A percentile compares a stretch with the other conserved stretches of the same genome.
Evolutionary conservation across 345 rosid genomes (phyloP).

Genomic region (Syzygium oleosum): DNA sequence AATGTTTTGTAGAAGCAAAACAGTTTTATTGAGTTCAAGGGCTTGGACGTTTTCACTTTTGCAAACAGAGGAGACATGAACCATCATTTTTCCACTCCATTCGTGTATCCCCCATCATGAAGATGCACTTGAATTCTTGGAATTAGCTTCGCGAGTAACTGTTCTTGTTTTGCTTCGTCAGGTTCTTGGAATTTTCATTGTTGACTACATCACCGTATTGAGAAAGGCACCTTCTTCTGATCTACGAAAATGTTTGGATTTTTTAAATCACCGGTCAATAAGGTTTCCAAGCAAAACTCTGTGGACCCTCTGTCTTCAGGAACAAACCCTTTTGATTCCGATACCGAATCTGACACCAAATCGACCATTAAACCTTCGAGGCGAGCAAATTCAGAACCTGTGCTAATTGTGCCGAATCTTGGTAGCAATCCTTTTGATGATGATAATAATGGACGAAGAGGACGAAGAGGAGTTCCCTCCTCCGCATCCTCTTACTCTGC

Average conservation of each 20-base stretch:
- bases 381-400: conserved; percentile 64
- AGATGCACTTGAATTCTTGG: background rate
- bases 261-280: background rate
- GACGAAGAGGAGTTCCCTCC: conserved; percentile 5
- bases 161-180: background rate
- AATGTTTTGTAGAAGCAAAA: background rate
- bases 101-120: background rate
- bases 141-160: background rate
- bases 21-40: background rate
- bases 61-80: background rate
- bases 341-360: conserved; percentile 2
- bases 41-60: background rate
- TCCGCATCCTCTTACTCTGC: conserved; percentile 13
- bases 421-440: background rate
- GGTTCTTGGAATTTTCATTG: background rate
- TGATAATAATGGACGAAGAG: conserved; percentile 8
- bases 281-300: background rate
- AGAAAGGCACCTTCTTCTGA: background rate
- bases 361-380: conserved; percentile 34
- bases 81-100: background rate
- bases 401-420: conserved; percentile 16
- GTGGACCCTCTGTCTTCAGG: background rate
- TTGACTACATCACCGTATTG: background rate
- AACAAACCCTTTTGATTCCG: background rate
- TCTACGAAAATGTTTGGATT: background rate